Evolutionary conservation across 345 rosid species (phyloP).

Genomic region (Crucihimalaya himalaica): DNA sequence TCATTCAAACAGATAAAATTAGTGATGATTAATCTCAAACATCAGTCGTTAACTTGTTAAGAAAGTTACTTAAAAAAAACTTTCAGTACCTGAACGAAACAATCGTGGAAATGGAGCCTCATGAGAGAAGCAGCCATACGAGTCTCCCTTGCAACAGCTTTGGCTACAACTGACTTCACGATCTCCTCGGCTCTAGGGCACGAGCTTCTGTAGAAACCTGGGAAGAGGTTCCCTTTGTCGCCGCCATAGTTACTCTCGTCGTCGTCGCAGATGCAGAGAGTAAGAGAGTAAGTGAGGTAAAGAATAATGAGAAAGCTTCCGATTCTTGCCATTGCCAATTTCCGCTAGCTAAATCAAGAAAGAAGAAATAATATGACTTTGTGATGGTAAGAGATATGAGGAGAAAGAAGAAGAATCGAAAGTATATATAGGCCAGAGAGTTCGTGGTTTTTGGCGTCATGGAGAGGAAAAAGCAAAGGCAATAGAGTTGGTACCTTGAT

Average conservation of each 20-base stretch:
- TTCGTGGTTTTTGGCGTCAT: neutral
- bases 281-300: conserved; percentile 48
- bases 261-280: conserved; percentile 45
- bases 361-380: conserved; percentile 18
- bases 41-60: neutral
- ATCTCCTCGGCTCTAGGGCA: conserved; percentile 67
- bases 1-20: neutral
- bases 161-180: conserved; percentile 55
- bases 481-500: conserved; percentile 33
- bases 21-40: neutral
- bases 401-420: conserved; percentile 19
- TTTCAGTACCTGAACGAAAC: conserved; percentile 67
- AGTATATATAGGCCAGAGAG: conserved; percentile 31
- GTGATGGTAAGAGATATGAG: conserved; percentile 19
- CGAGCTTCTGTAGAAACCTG: conserved; percentile 64
- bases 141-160: conserved; percentile 60
- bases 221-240: conserved; percentile 45
- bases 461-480: conserved; percentile 27
- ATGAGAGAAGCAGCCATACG: conserved; percentile 84
- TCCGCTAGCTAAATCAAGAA: neutral
- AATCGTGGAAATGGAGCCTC: conserved; percentile 83
- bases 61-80: conserved; percentile 6
- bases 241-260: conserved; percentile 28
- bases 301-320: conserved; percentile 42
- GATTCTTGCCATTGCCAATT: conserved; percentile 43